Evolutionary conservation across 768 basidiomycete genomes (phyloP).

Genomic region (Kwoniella sp.): DNA sequence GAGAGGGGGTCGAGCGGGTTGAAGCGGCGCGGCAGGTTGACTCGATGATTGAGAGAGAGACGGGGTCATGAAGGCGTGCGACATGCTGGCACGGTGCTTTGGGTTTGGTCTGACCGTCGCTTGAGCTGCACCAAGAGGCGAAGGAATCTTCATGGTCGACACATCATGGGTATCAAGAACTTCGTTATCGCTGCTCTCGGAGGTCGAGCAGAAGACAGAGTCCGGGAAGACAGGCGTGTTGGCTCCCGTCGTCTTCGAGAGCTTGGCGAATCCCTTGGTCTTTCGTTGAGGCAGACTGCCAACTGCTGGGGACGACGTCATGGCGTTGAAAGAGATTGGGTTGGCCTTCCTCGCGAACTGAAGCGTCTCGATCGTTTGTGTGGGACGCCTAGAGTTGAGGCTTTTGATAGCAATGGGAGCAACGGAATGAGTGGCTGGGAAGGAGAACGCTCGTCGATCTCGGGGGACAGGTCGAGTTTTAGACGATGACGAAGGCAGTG

Average conservation of each 20-base stretch:
- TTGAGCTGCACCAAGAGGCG: conserved; percentile 4
- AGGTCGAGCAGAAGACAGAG: conserved; percentile 50
- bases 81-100: conserved; percentile 13
- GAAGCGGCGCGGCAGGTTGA: background rate
- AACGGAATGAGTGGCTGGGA: conserved; percentile 34
- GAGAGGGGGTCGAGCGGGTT: conserved; percentile 7
- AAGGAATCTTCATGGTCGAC: conserved; percentile 11
- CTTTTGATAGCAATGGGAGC: conserved; percentile 13
- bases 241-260: conserved; percentile 40
- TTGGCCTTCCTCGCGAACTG: conserved; percentile 35
- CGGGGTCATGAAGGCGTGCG: conserved; percentile 3
- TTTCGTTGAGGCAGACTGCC: background rate
- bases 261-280: conserved; percentile 15
- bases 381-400: conserved; percentile 8
- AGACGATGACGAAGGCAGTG: background rate
- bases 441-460: conserved; percentile 48
- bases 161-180: conserved; percentile 7
- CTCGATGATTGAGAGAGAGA: background rate
- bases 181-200: conserved; percentile 45
- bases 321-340: conserved; percentile 11
- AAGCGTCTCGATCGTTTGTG: conserved; percentile 11
- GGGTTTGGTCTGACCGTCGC: conserved; percentile 1
- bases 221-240: conserved; percentile 43
- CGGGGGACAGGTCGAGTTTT: conserved; percentile 11
- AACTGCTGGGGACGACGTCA: conserved; percentile 15